Evolutionary conservation across 177 flowering plant species (phyloP), one percentile per base, ranked within the genome.

Genomic region (Telopea speciosissima): DNA sequence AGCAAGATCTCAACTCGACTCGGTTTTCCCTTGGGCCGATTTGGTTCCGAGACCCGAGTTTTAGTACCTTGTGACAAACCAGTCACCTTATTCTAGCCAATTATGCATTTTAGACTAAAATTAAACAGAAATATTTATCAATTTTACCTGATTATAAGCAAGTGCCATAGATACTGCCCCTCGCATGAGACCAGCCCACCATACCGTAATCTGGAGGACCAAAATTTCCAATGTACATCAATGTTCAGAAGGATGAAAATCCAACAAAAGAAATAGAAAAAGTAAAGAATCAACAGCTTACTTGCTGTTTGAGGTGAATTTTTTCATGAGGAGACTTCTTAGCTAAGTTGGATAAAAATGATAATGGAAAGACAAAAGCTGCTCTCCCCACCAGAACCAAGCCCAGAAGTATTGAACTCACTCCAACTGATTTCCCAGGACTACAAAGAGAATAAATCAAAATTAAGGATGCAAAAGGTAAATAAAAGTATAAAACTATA

Each of bases 121-220:
- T 13, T 3, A 17, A 33, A 56, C 33, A 68, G 8, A 19, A 6
- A 31, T 19, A 63, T 33, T 24, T 3, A 31, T 36, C 31, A 59
- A 23, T 16, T 42, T 72, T 78, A 91, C 98, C 96, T 90, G 86
- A 74, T 93, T 92, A 81, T 91, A 93, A 74, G 98, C 92, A 72
- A 93, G 94, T 54, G 98, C 98, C 83, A 93, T 82, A 22, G 98
- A 91, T 49, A 93, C 98, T 63, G 98, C 93, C 68, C 98, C 98
- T 65, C 98, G 82, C 96, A 93, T 93, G 23, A 93, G 92, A 67
- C 98, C 98, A 81, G 98, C 93, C 98, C 98, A 93, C 98, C 98
- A 91, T 70, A 91, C 88, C 28, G 80, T 85, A 62, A 91, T 77
- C 98, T 93, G 84, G 58, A 80, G 19, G 70, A 61, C 44, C 24